Base-by-base conservation (phyloP, 345 rosid species). In the Ceriops zippeliana region DNA sequence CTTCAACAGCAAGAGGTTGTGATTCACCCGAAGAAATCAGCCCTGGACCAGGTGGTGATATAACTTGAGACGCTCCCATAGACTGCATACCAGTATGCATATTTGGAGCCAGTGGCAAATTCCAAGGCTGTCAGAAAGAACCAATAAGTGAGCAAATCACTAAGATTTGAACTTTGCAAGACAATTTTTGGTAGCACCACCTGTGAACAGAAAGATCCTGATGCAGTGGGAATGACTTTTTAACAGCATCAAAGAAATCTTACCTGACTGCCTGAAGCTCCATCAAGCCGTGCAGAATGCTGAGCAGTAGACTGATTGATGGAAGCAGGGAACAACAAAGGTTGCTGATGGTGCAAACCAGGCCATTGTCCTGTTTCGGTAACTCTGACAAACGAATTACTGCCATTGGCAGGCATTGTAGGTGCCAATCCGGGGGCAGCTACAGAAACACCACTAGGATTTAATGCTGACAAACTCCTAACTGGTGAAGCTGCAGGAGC, bases 221-320 rank as follows among this genome's bases (percentile, higher is more conserved):
- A 42, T 0, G 49, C 49, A 42, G 1, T 42, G 49, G 19, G 17
- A 42, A 42, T 13, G 15, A 16, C 49, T 42, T 42, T 42, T 13
- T 42, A 42, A 42, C 49, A 42, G 49, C 17, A 42, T 42, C 49
- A 42, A 35, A 62, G 70, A 68, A 37, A 28, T 32, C 78, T 37
- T 61, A 88, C 96, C 93, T 88, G 97, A 80, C 75, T 85, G 61
- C 76, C 67, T 75, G 83, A 71, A 61, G 86, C 81, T 75, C 86
- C 88, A 75, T 60, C 70, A 54, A 65, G 67, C 42, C 82, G 80
- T 65, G 78, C 72, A 70, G 83, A 76, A 66, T 80, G 83, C 66
- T 84, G 87, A 62, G 78, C 58, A 22, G 76, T 51, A 7, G 87
- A 76, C 66, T 80, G 89, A 75, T 68, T 59, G 69, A 65, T 72